phyloP scores from a whole-genome alignment of 1,284 basidiomycete genomes.

The Sporisorium graminicola region DNA sequence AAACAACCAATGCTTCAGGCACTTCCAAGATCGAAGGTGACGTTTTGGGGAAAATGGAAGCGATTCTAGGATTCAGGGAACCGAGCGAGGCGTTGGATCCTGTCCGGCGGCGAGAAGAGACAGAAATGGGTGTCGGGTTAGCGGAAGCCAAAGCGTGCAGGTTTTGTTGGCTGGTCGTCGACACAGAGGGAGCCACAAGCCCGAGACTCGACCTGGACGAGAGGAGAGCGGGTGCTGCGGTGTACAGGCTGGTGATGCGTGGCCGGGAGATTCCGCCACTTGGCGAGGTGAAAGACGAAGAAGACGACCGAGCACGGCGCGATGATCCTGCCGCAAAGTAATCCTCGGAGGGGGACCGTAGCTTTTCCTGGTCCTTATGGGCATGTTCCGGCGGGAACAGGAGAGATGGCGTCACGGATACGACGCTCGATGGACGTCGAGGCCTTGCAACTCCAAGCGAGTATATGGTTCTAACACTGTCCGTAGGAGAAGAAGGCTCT shows the following conservation, averaged over 20 bases:
- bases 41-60: constrained; percentile 23
- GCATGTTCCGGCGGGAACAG: constrained; percentile 20
- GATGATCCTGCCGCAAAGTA: constrained; percentile 6
- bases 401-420: constrained; percentile 39
- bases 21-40: constrained; percentile 31
- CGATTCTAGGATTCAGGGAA: constrained; percentile 12
- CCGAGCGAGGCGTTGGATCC: constrained; percentile 31
- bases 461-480: constrained; percentile 22
- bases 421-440: constrained; percentile 37
- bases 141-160: constrained; percentile 12
- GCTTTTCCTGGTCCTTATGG: constrained; percentile 1
- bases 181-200: constrained; percentile 12
- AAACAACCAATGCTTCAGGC: constrained; percentile 13
- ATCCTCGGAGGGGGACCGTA: background rate
- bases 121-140: background rate
- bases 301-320: background rate
- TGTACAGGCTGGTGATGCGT: constrained; percentile 31
- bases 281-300: constrained; percentile 9
- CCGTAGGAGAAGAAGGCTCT: constrained; percentile 23
- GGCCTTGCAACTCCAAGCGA: constrained; percentile 20
- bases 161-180: constrained; percentile 22
- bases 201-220: constrained; percentile 13
- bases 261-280: constrained; percentile 4
- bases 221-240: constrained; percentile 16
- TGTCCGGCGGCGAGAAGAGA: constrained; percentile 18